Base-by-base conservation (phyloP, 352 stramenopile genomes). In the Pythium phragmiticola region DNA sequence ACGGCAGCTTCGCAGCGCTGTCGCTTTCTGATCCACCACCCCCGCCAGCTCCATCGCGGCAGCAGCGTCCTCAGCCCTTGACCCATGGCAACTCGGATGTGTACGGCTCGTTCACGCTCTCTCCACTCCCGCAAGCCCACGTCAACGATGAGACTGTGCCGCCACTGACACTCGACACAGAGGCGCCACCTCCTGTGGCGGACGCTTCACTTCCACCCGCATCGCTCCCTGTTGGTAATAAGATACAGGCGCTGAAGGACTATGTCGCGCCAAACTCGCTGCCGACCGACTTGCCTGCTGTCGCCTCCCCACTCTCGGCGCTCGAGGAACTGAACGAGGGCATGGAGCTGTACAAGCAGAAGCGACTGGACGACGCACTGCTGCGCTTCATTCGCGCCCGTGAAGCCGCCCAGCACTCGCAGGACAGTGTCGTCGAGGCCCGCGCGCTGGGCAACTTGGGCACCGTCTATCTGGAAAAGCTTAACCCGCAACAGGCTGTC, bases 311-410 rank as follows among this genome's bases (percentile, higher is more conserved):
- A 51, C 36, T 72, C 13, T 87, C 80, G 3, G 75, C 84, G 3
- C 53, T 94, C 14, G 72, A 88, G 11, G 79, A 92, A 42, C 71
- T 92, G 16, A 89, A 94, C 48, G 68, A 78, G 11, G 84, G 84
- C 7, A 94, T 94, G 84, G 69, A 78, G 28, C 81, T 82, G 60
- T 94, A 90, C 72, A 87, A 89, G 50, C 69, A 87, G 53, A 84
- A 88, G 28, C 70, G 68, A 13, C 49, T 91, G 30, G 76, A 91
- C 52, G 77, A 88, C 13, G 85, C 83, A 4, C 55, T 92, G 21
- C 50, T 77, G 2, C 79, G 76, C 7, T 94, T 92, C 45, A 82
- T 88, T 46, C 66, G 81, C 13, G 85, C 85, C 0, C 77, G 84
- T 26, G 78, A 89, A 60, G 72, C 78, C 26, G 82, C 85, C 0